Base-by-base conservation (phyloP, 805 yeast species). In the Pachysolen tannophilus region DNA sequence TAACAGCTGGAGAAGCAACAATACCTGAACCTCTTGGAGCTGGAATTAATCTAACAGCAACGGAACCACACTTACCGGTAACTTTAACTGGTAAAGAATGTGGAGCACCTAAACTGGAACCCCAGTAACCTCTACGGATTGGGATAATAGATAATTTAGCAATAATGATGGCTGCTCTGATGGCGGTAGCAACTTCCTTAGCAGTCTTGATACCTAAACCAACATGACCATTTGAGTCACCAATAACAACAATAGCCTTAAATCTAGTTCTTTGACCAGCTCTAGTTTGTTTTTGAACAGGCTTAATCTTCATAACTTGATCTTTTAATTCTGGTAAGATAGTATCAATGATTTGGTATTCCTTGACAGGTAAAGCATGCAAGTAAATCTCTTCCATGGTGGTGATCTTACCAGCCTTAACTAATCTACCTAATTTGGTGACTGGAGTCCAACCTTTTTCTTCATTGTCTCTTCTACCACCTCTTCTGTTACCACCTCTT, bases 11-110 rank as follows among this genome's bases (percentile, higher is more conserved):
- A 57, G 98, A 92, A 64, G 98, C 98, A 58, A 92, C 96, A 65
- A 92, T 85, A 83, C 97, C 97, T 69, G 95, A 87, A 90, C 98
- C 98, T 81, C 98, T 92, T 81, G 98, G 97, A 55, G 98, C 98
- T 72, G 98, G 98, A 65, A 92, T 88, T 66, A 92, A 81, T 81
- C 98, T 87, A 55, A 90, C 96, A 49, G 82, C 68, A 63, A 92
- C 97, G 71, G 97, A 90, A 82, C 98, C 98, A 78, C 97, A 92
- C 87, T 90, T 92, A 77, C 98, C 98, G 55, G 97, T 82, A 67
- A 88, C 86, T 87, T 92, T 92, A 73, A 81, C 71, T 61, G 96
- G 90, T 65, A 90, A 82, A 54, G 98, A 84, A 83, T 92, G 98
- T 65, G 98, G 98, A 71, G 84, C 82, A 82, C 98, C 98, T 72